Percentiles rank a stretch among this genome's conserved stretches.
Evolutionary conservation across 73 alveolate genomes (phyloP).

Genomic region (Paramecium caudatum): DNA sequence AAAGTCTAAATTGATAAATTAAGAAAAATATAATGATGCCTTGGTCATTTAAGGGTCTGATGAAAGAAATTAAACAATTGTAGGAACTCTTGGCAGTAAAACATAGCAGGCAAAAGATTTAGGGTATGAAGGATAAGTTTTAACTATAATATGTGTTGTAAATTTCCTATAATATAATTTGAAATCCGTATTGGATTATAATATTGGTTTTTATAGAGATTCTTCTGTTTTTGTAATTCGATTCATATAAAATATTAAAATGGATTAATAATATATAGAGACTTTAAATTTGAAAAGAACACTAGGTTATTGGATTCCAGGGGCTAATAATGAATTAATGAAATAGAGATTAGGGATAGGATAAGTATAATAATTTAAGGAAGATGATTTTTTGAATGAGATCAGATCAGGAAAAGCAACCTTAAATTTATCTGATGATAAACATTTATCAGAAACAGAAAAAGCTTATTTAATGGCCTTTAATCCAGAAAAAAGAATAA

Average conservation of each 20-base stretch:
- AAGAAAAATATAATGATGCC: no score
- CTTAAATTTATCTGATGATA: neutral
- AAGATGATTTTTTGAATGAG: constrained; percentile 2
- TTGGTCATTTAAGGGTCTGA: no score
- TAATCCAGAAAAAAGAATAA: constrained; percentile 51
- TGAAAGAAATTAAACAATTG: no score
- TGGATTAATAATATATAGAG: constrained; percentile 35
- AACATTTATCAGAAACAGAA: constrained; percentile 41
- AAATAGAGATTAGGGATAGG: neutral
- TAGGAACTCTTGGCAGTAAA: no score
- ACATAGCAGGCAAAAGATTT: no score
- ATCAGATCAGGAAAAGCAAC: constrained; percentile 20
- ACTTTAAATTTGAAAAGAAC: constrained; percentile 5
- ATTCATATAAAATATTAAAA: neutral
- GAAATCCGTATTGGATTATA: no score
- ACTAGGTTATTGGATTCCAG: constrained; percentile 57
- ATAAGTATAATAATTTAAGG: neutral
- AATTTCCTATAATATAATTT: no score
- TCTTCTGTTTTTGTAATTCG: no score
- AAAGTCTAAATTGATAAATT: constrained; percentile 4
- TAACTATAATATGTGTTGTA: no score
- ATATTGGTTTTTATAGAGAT: no score
- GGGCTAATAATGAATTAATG: neutral
- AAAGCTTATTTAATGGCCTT: constrained; percentile 30
- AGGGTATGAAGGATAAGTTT: no score